Conservation (phyloP, 352 stramenopile genomes). For the Pythium aquatile region DNA sequence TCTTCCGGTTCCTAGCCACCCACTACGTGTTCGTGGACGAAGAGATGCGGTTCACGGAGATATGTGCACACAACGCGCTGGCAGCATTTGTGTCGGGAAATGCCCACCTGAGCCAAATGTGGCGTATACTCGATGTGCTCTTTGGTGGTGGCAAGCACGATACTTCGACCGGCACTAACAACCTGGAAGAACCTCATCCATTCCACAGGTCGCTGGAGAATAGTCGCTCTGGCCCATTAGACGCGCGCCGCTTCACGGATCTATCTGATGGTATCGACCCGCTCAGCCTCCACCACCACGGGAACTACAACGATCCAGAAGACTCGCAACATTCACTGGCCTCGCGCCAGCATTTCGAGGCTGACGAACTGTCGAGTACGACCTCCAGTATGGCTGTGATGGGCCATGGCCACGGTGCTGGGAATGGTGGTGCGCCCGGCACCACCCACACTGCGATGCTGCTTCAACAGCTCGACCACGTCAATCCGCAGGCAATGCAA, state of each 20-base stretch:
- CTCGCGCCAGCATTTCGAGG: conserved; percentile 23
- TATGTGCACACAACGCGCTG: conserved; percentile 83
- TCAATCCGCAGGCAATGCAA: conserved; percentile 87
- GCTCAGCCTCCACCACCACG: conserved; percentile 16
- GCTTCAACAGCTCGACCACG: conserved; percentile 80
- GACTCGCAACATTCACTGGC: conserved; percentile 25
- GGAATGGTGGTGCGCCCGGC: conserved; percentile 2
- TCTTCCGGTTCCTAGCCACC: conserved; percentile 78
- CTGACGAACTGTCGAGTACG: conserved; percentile 32
- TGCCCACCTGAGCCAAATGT: conserved; percentile 79
- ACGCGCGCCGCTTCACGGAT: conserved; percentile 10
- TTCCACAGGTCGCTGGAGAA: conserved; percentile 18
- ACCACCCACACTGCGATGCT: conserved; percentile 74
- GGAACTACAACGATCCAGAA: conserved; percentile 16
- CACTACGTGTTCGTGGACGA: conserved; percentile 57
- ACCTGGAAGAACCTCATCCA: conserved; percentile 1
- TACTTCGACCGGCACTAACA: neutral
- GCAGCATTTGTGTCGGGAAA: conserved; percentile 75
- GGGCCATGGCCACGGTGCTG: conserved; percentile 5
- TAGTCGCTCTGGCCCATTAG: conserved; percentile 20
- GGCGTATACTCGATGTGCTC: conserved; percentile 81
- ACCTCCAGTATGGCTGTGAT: conserved; percentile 31
- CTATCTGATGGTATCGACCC: conserved; percentile 2
- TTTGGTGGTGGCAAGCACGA: conserved; percentile 38
- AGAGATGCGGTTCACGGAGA: conserved; percentile 55